Conservation (phyloP, 164 flowering plant genomes). For the Nymphaea thermarum region DNA sequence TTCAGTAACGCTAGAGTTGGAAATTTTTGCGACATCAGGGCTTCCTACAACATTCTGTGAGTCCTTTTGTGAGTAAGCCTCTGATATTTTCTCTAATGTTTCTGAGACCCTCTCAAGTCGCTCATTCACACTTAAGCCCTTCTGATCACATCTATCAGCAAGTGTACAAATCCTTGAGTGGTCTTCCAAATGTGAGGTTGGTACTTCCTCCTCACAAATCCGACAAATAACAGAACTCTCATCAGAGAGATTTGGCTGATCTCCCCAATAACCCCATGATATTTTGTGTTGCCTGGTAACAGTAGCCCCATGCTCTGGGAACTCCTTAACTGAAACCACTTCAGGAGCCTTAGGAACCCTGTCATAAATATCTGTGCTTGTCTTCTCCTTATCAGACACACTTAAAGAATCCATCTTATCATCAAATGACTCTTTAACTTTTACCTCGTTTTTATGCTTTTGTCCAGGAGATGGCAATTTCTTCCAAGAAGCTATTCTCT, state of each 20-base stretch:
- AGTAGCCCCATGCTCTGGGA: constrained; percentile 28
- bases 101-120: constrained; percentile 77
- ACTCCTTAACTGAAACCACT: constrained; percentile 41
- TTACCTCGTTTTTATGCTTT: constrained; percentile 37
- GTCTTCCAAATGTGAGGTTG: constrained; percentile 82
- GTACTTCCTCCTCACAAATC: constrained; percentile 97
- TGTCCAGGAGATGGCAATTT: constrained; percentile 66
- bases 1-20: constrained; percentile 88
- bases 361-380: constrained; percentile 25
- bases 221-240: constrained; percentile 90
- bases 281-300: constrained; percentile 60
- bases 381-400: constrained; percentile 13
- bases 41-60: constrained; percentile 51
- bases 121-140: constrained; percentile 83
- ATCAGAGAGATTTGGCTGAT: constrained; percentile 52
- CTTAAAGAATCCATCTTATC: constrained; percentile 25
- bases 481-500: constrained; percentile 85
- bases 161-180: constrained; percentile 93
- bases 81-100: constrained; percentile 86
- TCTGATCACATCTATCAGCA: constrained; percentile 96
- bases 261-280: constrained; percentile 98
- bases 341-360: constrained; percentile 36
- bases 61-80: constrained; percentile 64
- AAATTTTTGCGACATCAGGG: constrained; percentile 78
- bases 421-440: constrained; percentile 24